Conservation (phyloP, 768 basidiomycete genomes). For the Pilatotrama ljubarskyi region DNA sequence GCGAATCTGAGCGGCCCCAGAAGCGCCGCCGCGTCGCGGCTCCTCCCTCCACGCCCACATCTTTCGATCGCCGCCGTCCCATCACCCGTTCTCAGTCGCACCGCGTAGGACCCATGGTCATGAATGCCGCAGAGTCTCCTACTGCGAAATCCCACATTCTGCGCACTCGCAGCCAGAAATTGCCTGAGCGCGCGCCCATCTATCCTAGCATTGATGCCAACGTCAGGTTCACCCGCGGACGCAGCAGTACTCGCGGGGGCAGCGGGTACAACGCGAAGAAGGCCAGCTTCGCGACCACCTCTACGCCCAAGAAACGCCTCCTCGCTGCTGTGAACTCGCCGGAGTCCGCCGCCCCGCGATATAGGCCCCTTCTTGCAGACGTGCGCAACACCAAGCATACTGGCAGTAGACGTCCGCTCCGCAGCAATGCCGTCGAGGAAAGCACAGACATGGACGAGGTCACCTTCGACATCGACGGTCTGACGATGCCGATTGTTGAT, state of each 20-base stretch:
- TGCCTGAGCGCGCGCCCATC: slow-evolving; percentile 13
- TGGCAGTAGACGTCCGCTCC: background rate
- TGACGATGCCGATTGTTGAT: slow-evolving; percentile 16
- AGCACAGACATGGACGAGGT: slow-evolving; percentile 10
- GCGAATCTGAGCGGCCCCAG: slow-evolving; percentile 14
- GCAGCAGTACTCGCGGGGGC: slow-evolving; percentile 8
- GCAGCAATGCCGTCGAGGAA: background rate
- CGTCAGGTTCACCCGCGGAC: slow-evolving; percentile 23
- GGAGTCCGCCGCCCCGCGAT: slow-evolving; percentile 1
- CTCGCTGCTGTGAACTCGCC: slow-evolving; percentile 7
- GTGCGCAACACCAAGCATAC: background rate
- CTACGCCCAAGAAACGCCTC: slow-evolving; percentile 26
- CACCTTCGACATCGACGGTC: slow-evolving; percentile 23
- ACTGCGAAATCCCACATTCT: slow-evolving; percentile 8
- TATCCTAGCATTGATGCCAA: slow-evolving; percentile 18
- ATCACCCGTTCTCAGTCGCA: slow-evolving; percentile 27
- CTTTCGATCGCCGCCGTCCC: slow-evolving; percentile 5
- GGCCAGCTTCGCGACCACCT: slow-evolving; percentile 23
- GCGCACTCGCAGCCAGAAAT: slow-evolving; percentile 25
- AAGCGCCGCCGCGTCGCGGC: slow-evolving; percentile 24
- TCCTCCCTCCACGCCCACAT: slow-evolving; percentile 4
- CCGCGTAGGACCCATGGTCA: slow-evolving; percentile 10
- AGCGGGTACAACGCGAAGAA: slow-evolving; percentile 5
- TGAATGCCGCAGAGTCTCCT: background rate
- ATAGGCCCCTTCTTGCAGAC: slow-evolving; percentile 10